These are phyloP conservation scores for Plasmodiophora brassicae DNA, from an alignment of 208 protist species.

Conservation along the genomic window DNA sequence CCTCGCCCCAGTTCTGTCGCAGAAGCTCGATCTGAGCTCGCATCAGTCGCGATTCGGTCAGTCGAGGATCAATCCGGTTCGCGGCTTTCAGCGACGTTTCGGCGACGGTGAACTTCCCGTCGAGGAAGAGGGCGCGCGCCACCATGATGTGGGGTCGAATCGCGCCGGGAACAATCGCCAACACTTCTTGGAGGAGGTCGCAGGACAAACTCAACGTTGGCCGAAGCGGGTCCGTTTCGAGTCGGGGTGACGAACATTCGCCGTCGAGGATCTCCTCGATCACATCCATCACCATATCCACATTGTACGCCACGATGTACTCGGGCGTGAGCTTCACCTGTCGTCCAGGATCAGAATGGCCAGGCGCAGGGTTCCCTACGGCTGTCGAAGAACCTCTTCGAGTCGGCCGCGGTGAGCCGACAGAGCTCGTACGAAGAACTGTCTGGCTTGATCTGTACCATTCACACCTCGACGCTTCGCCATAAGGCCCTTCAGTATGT, in stretches of 20 bases:
- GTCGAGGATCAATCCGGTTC: not conserved
- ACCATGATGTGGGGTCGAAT: not conserved
- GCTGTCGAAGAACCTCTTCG: not conserved
- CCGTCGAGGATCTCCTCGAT: not conserved
- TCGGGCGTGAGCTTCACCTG: not conserved
- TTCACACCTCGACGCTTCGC: not conserved
- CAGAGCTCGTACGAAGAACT: not conserved
- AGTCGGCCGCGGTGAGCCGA: not conserved
- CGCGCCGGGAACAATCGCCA: not conserved
- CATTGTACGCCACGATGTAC: not conserved
- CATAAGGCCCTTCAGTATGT: not conserved
- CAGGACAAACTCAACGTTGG: not conserved
- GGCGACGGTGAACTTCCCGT: not conserved
- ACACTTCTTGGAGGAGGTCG: not conserved
- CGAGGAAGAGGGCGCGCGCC: not conserved
- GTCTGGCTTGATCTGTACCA: not conserved
- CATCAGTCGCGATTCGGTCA: not conserved
- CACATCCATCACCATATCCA: not conserved
- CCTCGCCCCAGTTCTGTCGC: not conserved
- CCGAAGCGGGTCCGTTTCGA: not conserved
- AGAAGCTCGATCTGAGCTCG: not conserved
- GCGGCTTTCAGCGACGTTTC: not conserved
- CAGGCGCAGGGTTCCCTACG: not conserved
- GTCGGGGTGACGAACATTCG: not conserved
- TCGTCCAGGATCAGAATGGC: not conserved